Evolutionary conservation across 106 monocot species (phyloP).

Genomic region (Dioscorea alata): DNA sequence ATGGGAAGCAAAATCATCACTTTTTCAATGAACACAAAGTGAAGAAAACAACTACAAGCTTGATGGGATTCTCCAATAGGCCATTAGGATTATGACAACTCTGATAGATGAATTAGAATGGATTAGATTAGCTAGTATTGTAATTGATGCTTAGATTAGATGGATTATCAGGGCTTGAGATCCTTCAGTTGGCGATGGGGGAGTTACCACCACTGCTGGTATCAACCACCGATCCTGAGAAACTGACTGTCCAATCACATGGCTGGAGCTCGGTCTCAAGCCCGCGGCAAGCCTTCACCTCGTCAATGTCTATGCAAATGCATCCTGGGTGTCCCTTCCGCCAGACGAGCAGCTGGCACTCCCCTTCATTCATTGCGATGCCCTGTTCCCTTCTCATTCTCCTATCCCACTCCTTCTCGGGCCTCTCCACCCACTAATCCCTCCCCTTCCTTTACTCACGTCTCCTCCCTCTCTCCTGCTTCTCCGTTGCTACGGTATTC

Average conservation of each 20-base stretch:
- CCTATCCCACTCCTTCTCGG: conserved; percentile 5
- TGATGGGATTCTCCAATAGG: too few relatives aligned
- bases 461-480: not conserved
- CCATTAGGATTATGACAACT: too few relatives aligned
- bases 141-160: too few relatives aligned
- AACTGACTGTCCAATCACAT: conserved; percentile 15
- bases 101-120: not conserved
- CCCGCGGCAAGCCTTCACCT: conserved; percentile 26
- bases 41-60: too few relatives aligned
- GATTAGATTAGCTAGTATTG: too few relatives aligned
- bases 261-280: conserved; percentile 20
- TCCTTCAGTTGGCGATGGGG: conserved; percentile 12
- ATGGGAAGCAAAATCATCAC: too few relatives aligned
- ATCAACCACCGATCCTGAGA: conserved; percentile 8
- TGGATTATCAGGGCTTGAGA: conserved; percentile 22
- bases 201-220: conserved; percentile 31
- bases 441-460: not conserved
- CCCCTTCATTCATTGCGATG: not conserved
- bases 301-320: conserved; percentile 23
- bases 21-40: too few relatives aligned
- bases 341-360: conserved; percentile 1
- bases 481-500: not conserved
- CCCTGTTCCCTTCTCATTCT: not conserved
- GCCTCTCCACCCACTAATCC: not conserved
- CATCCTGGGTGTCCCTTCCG: not conserved